Percentiles rank a stretch among this genome's conserved stretches.
These are phyloP conservation scores for Dissophora globulifera DNA, from an alignment of 192 early-diverging fungal genomes.

Conservation along the genomic window DNA sequence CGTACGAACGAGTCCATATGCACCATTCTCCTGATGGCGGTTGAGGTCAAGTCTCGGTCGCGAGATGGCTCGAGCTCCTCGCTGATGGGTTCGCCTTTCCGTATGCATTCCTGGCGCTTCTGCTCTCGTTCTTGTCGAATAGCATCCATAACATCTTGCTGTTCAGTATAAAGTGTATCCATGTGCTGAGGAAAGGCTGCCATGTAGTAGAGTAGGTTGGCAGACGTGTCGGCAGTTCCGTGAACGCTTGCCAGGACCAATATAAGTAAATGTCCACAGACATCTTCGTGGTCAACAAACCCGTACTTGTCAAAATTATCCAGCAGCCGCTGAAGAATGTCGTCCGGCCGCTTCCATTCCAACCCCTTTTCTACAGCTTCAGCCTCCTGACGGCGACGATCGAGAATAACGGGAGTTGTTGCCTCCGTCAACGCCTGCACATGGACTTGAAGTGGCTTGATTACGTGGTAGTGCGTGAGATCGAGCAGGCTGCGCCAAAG, in stretches of 20 bases:
- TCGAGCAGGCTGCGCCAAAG: conserved; percentile 4
- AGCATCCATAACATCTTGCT: conserved; percentile 33
- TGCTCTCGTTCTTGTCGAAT: conserved; percentile 25
- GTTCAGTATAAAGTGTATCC: conserved; percentile 46
- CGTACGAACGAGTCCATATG: conserved; percentile 56
- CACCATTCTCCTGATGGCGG: conserved; percentile 48
- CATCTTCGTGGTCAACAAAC: conserved; percentile 37
- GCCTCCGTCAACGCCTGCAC: conserved; percentile 19
- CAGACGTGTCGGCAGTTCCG: conserved; percentile 41
- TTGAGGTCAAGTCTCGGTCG: conserved; percentile 22
- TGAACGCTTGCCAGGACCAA: conserved; percentile 50
- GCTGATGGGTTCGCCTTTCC: conserved; percentile 16
- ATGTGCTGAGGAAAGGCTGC: conserved; percentile 31
- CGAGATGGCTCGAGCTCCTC: conserved; percentile 37
- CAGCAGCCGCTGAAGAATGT: conserved; percentile 51
- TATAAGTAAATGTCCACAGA: conserved; percentile 42
- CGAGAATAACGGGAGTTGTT: conserved; percentile 23
- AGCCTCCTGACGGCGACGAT: conserved; percentile 29
- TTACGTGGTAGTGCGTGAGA: background rate
- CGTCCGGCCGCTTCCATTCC: conserved; percentile 33
- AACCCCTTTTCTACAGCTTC: conserved; percentile 11
- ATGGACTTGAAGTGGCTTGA: conserved; percentile 25
- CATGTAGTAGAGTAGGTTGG: conserved; percentile 43
- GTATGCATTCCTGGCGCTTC: conserved; percentile 6
- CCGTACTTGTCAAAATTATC: conserved; percentile 47